These are phyloP conservation scores for Coprinopsis sp. DNA, from an alignment of 768 basidiomycete species.

Conservation along the genomic window DNA sequence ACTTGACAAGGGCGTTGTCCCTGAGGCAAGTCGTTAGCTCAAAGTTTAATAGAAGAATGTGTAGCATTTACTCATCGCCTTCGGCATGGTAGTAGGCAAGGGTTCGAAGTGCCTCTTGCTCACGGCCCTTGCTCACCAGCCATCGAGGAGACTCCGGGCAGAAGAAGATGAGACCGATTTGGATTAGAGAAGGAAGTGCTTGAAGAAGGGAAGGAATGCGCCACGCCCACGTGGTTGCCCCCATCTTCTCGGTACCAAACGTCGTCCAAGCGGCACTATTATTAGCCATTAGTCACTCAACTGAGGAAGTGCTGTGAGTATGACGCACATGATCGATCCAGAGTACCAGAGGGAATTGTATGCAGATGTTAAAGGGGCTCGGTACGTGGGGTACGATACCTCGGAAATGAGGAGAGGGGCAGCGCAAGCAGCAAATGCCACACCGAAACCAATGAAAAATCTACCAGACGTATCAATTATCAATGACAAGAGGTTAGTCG, in stretches of 20 bases:
- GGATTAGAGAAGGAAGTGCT: conserved; percentile 61
- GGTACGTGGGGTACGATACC: conserved; percentile 77
- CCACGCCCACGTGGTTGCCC: conserved; percentile 74
- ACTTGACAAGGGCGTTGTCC: conserved; percentile 66
- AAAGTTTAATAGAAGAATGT: too few relatives aligned
- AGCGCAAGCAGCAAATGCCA: conserved; percentile 69
- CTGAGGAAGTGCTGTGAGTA: neutral
- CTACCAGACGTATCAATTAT: too few relatives aligned
- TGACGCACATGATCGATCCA: conserved; percentile 66
- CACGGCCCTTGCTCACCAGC: conserved; percentile 70
- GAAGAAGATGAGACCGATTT: conserved; percentile 62
- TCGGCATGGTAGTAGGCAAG: conserved; percentile 85
- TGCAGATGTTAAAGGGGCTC: conserved; percentile 69
- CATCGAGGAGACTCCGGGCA: conserved; percentile 84
- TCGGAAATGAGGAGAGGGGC: conserved; percentile 85
- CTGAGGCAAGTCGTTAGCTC: too few relatives aligned
- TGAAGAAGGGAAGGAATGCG: conserved; percentile 76
- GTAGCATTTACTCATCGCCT: conserved; percentile 56
- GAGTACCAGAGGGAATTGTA: conserved; percentile 89
- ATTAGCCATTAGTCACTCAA: neutral
- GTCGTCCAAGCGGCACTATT: conserved; percentile 85
- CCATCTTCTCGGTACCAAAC: conserved; percentile 72
- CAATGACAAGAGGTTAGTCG: too few relatives aligned
- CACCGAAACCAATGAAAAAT: conserved; percentile 73
- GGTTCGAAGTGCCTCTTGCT: conserved; percentile 60